Base-by-base conservation (phyloP, 2,329 filamentous ascomycete genomes). In the Aspergillus ruber region DNA sequence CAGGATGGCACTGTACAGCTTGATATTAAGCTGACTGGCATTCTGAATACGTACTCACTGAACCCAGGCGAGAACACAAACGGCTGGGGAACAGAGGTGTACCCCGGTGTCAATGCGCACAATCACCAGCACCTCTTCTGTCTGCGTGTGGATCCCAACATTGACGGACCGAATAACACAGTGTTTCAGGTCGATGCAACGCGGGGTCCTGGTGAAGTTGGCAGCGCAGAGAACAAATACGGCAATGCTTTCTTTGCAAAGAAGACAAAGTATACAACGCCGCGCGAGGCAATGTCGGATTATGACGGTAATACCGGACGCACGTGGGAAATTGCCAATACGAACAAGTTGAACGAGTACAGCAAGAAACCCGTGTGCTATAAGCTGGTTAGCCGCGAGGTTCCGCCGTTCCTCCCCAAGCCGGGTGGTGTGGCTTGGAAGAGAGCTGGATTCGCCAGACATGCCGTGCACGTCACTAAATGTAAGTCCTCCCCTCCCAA, bases 81-180 rank as follows among this genome's bases (percentile, higher is more conserved):
- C 25, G 88, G 88, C 50, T 95, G 88, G 88, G 90, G 90, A 48
- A 95, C 90, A 0, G 85, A 95, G 67, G 90, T 96, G 7, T 93
- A 91, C 62, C 87, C 88, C 0, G 84, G 88, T 36, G 89, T 95
- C 62, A 95, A 95, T 61, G 90, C 90, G 0, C 90, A 95, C 72
- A 95, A 95, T 73, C 90, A 96, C 68, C 90, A 96, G 69, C 90
- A 96, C 67, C 78, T 96, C 27, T 96, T 96, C 80, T 95, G 89
- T 64, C 74, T 96, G 39, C 87, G 90, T 38, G 75, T 95, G 39
- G 87, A 96, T 64, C 81, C 90, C 27, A 93, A 91, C 62, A 80
- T 96, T 47, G 90, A 95, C 63, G 90, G 90, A 0, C 81, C 84
- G 1, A 78, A 84, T 53, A 96, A 96, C 67, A 90, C 89, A 0